Base-by-base conservation (phyloP, 768 basidiomycete genomes). In the Omphalotus guepiniiformis region DNA sequence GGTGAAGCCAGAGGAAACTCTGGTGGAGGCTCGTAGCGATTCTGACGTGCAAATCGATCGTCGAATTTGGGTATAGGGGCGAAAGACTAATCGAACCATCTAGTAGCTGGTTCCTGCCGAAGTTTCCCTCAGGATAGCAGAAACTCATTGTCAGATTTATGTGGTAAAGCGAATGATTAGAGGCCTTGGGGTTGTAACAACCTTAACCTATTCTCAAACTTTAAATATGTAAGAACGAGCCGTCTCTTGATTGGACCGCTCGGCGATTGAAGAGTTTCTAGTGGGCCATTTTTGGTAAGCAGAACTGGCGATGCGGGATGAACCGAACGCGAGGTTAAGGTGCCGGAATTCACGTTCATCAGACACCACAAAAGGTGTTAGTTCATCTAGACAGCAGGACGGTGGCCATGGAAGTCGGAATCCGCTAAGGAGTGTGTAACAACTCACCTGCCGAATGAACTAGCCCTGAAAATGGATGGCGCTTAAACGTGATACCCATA, bases 41-140 rank as follows among this genome's bases (percentile, higher is more conserved):
- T 88, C 87, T 89, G 87, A 88, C 83, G 83, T 88, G 87, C 87
- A 89, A 88, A 88, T 88, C 85, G 82, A 87, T 88, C 82, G 85
- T 88, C 82, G 74, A 85, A 88, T 83, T 85, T 87, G 85, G 84
- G 85, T 87, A 88, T 88, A 88, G 86, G 86, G 87, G 85, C 82
- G 83, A 88, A 88, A 88, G 87, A 88, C 86, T 85, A 87, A 88
- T 89, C 83, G 83, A 88, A 86, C 85, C 85, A 85, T 87, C 72
- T 85, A 86, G 83, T 87, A 85, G 84, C 85, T 88, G 83, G 83
- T 87, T 88, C 83, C 85, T 82, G 80, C 82, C 82, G 81, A 85
- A 87, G 83, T 85, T 86, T 87, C 84, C 82, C 84, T 73, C 71
- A 73, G 71, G 71, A 73, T 72, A 72, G 70, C 71, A 71, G 72